These are phyloP conservation scores for Coemansia sp. DNA, from an alignment of 192 early-diverging fungal genomes.

Conservation along the genomic window DNA sequence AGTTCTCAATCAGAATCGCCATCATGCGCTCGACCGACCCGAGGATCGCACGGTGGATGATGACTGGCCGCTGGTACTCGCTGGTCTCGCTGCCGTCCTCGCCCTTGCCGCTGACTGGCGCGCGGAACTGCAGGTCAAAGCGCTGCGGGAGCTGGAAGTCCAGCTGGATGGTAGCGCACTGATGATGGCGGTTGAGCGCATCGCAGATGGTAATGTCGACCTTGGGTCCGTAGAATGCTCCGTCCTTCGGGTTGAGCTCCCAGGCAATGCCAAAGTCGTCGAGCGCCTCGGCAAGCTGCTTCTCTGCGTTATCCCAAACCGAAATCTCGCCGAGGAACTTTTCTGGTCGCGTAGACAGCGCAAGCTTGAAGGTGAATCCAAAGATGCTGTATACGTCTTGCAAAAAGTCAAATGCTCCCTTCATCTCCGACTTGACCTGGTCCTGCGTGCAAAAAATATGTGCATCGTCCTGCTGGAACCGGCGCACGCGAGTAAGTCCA, in stretches of 20 bases:
- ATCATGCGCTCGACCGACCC: slow-evolving; percentile 96
- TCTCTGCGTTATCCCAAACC: slow-evolving; percentile 93
- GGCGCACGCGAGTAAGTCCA: slow-evolving; percentile 93
- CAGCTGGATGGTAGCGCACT: slow-evolving; percentile 97
- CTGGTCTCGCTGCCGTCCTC: slow-evolving; percentile 51
- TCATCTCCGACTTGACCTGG: slow-evolving; percentile 86
- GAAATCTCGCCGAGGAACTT: slow-evolving; percentile 87
- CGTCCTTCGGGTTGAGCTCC: slow-evolving; percentile 92
- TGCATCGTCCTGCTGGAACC: slow-evolving; percentile 99
- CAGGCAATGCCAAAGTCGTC: slow-evolving; percentile 78
- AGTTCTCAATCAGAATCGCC: slow-evolving; percentile 94
- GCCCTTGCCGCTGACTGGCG: slow-evolving; percentile 53
- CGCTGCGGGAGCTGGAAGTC: slow-evolving; percentile 97
- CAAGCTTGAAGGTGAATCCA: slow-evolving; percentile 88
- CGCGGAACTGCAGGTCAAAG: slow-evolving; percentile 89
- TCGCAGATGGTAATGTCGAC: slow-evolving; percentile 96
- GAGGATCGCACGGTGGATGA: slow-evolving; percentile 97
- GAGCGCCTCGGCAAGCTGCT: slow-evolving; percentile 71
- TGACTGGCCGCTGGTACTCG: slow-evolving; percentile 81
- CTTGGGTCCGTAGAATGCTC: slow-evolving; percentile 99
- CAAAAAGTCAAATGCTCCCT: slow-evolving; percentile 81
- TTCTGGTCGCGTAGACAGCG: slow-evolving; percentile 95
- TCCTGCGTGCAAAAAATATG: slow-evolving; percentile 95
- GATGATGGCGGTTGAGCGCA: slow-evolving; percentile 84
- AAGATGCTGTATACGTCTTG: slow-evolving; percentile 89